Base-by-base conservation (phyloP, 495 filamentous ascomycete species). In the Penicillium pancosmium region DNA sequence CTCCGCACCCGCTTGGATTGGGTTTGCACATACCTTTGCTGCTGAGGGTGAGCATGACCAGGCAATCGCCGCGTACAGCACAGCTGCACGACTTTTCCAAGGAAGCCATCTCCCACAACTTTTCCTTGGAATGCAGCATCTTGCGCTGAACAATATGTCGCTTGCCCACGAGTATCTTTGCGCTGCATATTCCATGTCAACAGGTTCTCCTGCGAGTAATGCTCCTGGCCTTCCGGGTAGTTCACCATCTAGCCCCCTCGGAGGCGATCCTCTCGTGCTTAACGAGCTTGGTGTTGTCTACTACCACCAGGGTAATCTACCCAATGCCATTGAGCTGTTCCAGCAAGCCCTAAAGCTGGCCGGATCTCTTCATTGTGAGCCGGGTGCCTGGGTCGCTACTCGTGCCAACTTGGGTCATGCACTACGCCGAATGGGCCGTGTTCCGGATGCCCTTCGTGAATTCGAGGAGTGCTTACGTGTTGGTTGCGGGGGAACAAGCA, bases 31-130 rank as follows among this genome's bases (percentile, higher is more conserved):
- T 77, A 99, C 95, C 1, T 99, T 99, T 70, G 95, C 94, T n/a
- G 93, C 93, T n/a, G 94, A 99, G 73, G 94, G 95, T 54, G 94
- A 99, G 74, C 92, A 98, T 73, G 94, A 99, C 69, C 94, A 99
- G 76, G 94, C 94, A 52, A 96, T 99, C 60, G 93, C 93, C 15
- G 94, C 95, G 7, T 99, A 99, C 79, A 94, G 90, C 38, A 99
- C 94, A 13, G 94, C 94, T 1, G 94, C 93, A 12, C 83, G 95
- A 27, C 79, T 99, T 1, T 99, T 99, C 78, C 93, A 96, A 73
- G 94, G 94, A 40, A 98, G 93, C 2, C 94, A 99, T 67, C 83
- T 99, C 0, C 94, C 94, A 2, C 92, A 97, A 66, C 87, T 99
- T 6, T 99, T 97, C 73, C 77, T 99, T 8, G 94, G 94, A 8